Conservation (phyloP, 129 eudicot genomes). For the Helianthus annuus region DNA sequence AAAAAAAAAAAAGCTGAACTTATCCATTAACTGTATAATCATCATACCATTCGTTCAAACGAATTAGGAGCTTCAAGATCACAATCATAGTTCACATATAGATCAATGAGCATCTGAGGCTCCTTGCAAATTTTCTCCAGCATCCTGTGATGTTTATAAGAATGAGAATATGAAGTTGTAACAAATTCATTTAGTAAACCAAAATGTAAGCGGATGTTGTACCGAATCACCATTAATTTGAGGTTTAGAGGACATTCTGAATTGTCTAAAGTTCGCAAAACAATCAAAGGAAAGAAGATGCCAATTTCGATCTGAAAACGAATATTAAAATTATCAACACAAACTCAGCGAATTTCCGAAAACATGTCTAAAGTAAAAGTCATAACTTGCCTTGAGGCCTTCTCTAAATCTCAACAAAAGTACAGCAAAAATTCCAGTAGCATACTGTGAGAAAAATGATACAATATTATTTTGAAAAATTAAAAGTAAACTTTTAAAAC, state of each 20-base stretch:
- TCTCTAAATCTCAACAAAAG: conserved; percentile 84
- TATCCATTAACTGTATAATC: not conserved
- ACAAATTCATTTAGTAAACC: conserved; percentile 14
- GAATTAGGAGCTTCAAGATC: conserved; percentile 90
- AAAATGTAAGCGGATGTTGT: conserved; percentile 24
- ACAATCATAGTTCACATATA: conserved; percentile 89
- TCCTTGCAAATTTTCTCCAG: conserved; percentile 88
- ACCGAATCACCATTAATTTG: conserved; percentile 76
- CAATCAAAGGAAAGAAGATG: conserved; percentile 78
- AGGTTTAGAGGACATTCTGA: conserved; percentile 60
- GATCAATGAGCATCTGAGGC: conserved; percentile 87
- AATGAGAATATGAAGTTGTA: conserved; percentile 15
- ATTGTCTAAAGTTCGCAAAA: conserved; percentile 69
- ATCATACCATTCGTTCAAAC: conserved; percentile 76
- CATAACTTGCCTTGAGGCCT: conserved; percentile 64
- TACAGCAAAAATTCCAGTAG: conserved; percentile 79
- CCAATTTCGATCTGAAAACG: conserved; percentile 83
- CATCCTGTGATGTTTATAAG: conserved; percentile 53
- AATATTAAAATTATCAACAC: conserved; percentile 15
- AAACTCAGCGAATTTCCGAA: not conserved
- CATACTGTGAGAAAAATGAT: conserved; percentile 55
- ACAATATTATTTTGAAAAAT: conserved; percentile 20
- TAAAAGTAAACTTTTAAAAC: conserved; percentile 3
- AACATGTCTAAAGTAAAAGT: conserved; percentile 4
- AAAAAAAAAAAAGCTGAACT: not conserved